phyloP scores from a whole-genome alignment of 192 early-diverging fungal genomes.

The Gonapodya prolifera region DNA sequence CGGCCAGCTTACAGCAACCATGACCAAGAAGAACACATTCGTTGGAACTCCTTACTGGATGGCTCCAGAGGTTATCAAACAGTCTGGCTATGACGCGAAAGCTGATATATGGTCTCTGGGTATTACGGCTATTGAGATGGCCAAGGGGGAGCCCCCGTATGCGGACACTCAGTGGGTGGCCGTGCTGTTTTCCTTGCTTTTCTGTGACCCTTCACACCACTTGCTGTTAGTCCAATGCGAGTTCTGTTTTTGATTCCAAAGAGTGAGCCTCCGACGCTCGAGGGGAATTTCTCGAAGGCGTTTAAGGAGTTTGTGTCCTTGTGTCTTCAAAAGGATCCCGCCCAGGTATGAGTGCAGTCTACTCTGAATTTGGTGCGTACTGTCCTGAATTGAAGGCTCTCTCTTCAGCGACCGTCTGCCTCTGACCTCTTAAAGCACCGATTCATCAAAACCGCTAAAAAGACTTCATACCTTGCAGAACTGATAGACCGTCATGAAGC shows the following conservation, averaged over 20 bases:
- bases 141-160: slow-evolving; percentile 83
- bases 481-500: slow-evolving; percentile 19
- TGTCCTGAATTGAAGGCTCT: too few species aligned
- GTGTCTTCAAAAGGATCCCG: slow-evolving; percentile 80
- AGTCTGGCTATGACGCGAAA: slow-evolving; percentile 85
- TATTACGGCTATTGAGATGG: slow-evolving; percentile 93
- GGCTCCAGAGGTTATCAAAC: slow-evolving; percentile 80
- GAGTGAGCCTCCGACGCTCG: slow-evolving; percentile 71
- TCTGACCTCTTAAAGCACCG: slow-evolving; percentile 28
- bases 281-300: slow-evolving; percentile 56
- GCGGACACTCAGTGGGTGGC: too few species aligned
- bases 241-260: slow-evolving; percentile 90
- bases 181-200: too few species aligned
- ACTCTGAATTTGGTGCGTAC: too few species aligned
- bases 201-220: too few species aligned
- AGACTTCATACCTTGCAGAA: slow-evolving; percentile 5
- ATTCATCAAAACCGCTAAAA: slow-evolving; percentile 24
- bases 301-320: slow-evolving; percentile 83
- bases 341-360: too few species aligned
- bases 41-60: slow-evolving; percentile 82
- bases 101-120: slow-evolving; percentile 98
- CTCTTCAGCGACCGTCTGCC: slow-evolving; percentile 26
- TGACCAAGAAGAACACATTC: slow-evolving; percentile 94
- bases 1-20: slow-evolving; percentile 78
- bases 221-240: slow-evolving; percentile 92